A percentile compares a stretch with the other conserved stretches of the same genome.
These are phyloP conservation scores for Suillus variegatus DNA, from an alignment of 768 basidiomycete species.

Conservation along the genomic window DNA sequence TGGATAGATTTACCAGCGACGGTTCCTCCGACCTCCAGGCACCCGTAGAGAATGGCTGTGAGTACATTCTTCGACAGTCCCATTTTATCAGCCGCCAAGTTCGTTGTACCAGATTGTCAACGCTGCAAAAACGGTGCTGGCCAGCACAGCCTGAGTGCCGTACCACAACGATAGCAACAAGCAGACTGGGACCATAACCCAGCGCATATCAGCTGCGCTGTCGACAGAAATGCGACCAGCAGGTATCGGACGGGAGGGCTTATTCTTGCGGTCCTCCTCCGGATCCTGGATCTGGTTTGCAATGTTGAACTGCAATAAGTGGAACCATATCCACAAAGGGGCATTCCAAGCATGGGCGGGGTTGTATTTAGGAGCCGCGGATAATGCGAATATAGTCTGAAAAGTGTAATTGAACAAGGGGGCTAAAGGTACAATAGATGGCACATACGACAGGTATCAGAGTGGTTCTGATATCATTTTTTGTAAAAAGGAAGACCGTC, in stretches of 20 bases:
- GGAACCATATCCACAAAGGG: conserved; percentile 44
- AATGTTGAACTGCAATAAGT: conserved; percentile 40
- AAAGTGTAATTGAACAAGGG: background rate
- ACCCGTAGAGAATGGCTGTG: conserved; percentile 40
- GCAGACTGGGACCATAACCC: conserved; percentile 34
- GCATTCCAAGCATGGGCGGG: conserved; percentile 20
- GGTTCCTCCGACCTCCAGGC: conserved; percentile 39
- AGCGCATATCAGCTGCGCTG: conserved; percentile 36
- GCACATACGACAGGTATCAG: conserved; percentile 22
- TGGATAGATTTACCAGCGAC: conserved; percentile 31
- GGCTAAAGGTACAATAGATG: background rate
- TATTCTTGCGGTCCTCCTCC: conserved; percentile 43
- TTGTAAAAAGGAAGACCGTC: conserved; percentile 26
- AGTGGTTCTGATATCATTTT: conserved; percentile 19
- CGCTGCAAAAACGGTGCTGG: conserved; percentile 31
- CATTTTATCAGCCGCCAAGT: conserved; percentile 34
- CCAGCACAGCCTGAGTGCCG: conserved; percentile 32
- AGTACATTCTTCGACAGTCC: conserved; percentile 41
- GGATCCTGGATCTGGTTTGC: conserved; percentile 40
- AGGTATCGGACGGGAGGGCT: conserved; percentile 44
- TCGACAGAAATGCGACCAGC: conserved; percentile 38
- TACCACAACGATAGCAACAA: conserved; percentile 31
- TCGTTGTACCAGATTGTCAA: conserved; percentile 42
- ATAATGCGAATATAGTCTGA: conserved; percentile 34
- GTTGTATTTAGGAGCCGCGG: conserved; percentile 22